Percentiles rank a stretch among this genome's conserved stretches.
Evolutionary conservation across 2,329 filamentous ascomycete genomes (phyloP).

Genomic region (Colletotrichum neosansevieriae): DNA sequence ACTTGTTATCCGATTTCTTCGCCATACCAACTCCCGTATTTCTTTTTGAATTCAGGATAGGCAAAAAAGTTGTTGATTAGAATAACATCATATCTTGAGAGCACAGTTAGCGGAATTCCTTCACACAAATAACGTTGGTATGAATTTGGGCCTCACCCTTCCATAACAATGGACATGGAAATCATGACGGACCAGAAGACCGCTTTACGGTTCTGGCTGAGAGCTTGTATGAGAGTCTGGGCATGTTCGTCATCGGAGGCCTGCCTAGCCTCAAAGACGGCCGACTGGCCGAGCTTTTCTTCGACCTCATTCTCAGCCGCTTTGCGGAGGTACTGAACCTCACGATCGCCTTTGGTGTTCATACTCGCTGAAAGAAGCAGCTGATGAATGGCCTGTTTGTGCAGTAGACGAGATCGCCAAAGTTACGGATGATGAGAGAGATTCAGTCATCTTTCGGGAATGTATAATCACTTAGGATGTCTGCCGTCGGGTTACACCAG

Average conservation of each 20-base stretch:
- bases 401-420: too few relatives aligned
- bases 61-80: conserved; percentile 59
- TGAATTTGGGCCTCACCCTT: conserved; percentile 54
- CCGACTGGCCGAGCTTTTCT: conserved; percentile 33
- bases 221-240: conserved; percentile 45
- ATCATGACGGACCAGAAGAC: conserved; percentile 54
- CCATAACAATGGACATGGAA: conserved; percentile 61
- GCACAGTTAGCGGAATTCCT: too few relatives aligned
- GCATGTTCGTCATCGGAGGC: conserved; percentile 44
- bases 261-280: conserved; percentile 36
- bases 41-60: conserved; percentile 53
- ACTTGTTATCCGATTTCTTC: conserved; percentile 57
- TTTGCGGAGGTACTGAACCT: conserved; percentile 31
- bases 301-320: conserved; percentile 34
- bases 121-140: accelerated
- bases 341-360: conserved; percentile 8
- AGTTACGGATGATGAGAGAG: too few relatives aligned
- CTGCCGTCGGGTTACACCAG: not conserved
- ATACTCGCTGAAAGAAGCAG: not conserved
- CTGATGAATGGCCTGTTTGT: not conserved
- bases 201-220: conserved; percentile 50
- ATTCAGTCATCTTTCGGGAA: not conserved
- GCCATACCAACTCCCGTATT: conserved; percentile 53
- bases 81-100: conserved; percentile 25
- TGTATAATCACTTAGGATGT: not conserved